Evolutionary conservation across 257 asterid species (phyloP), one percentile per base, ranked within the genome.

Genomic region (Jasminum sambac): DNA sequence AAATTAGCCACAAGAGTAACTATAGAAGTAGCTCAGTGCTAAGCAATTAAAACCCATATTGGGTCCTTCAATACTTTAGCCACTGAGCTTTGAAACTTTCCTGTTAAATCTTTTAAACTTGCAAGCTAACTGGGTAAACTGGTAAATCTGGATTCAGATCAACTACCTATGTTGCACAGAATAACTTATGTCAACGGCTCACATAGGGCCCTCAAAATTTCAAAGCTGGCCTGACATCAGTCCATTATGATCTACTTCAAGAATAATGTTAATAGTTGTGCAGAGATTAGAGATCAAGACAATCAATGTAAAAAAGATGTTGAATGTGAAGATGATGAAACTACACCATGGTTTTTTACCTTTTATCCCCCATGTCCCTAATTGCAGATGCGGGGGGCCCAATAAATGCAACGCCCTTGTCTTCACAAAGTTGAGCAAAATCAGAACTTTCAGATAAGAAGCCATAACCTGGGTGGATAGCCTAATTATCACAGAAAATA

Each of bases 381-480:
- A 94, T 94, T 57, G 96, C 99, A 61, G 96, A 86, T 52, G 93
- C 96, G 66, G 98, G 98, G 67, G 99, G 99, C 64, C 99, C 99
- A 82, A 95, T 84, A 84, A 95, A 94, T 14, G 78, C 75, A 42
- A 91, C 78, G 64, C 96, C 95, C 81, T 83, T 78, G 52, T 95
- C 87, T 82, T 89, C 96, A 78, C 99, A 95, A 60, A 86, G 91
- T 84, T 84, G 96, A 77, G 99, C 98, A 80, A 91, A 91, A 44
- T 88, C 91, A 52, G 96, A 82, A 77, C 99, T 91, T 80, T 95
- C 99, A 24, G 99, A 95, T 83, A 95, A 84, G 88, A 95, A 95
- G 70, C 99, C 99, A 76, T 95, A 91, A 72, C 99, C 98, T 60
- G 98, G 99, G 84, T 95, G 99, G 95, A 91, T 87, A 71, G 96